Evolutionary conservation across 2,329 filamentous ascomycete species (phyloP), one percentile per base, ranked within the genome.

Genomic region (Penicillium hordei): DNA sequence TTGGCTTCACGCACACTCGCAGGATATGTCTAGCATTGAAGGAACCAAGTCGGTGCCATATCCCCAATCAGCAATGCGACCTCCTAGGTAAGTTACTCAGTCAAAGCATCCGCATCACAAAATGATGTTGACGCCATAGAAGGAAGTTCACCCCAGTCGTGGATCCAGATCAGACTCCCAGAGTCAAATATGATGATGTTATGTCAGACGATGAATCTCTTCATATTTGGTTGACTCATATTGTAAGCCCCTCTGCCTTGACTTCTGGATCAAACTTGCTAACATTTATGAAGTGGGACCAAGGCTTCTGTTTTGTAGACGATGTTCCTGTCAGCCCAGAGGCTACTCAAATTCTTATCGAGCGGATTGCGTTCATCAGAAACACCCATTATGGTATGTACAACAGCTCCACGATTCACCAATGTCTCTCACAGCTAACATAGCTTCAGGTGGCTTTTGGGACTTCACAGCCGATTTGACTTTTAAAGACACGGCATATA

Each of bases 391-490:
- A 97, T 74, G 93, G 91, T 78, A 85, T 77, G 17, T 34, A 45
- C 21, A 19, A 12, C 13, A 33, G 19, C 40, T 12, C 13, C 8
- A 13, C 19, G 6, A 36, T 10, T 9, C 1, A 3, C 29, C 55
- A 25, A 46, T 44, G 33, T 34, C 15, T 27, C 25, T 27, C 15
- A 33, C 7, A 19, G 29, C 27, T 36, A 48, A 62, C 50, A 38
- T 65, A 15, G 27, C n/a, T 23, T 8, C 53, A 65, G 82, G 86
- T 61, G 87, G 83, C 29, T 90, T 90, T 74, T 90, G 87, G 79
- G 93, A 97, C 75, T 97, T 97, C 74, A 90, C 90, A 0, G 89
- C 93, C 5, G 90, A 97, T 73, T 83, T 97, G 25, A 88, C 91
- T 29, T 89, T 89, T 70, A 93, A 93, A 63, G 92, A 96, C 69